Base-by-base conservation (phyloP, 148 eudicot genomes). In the Cornus suecica region DNA sequence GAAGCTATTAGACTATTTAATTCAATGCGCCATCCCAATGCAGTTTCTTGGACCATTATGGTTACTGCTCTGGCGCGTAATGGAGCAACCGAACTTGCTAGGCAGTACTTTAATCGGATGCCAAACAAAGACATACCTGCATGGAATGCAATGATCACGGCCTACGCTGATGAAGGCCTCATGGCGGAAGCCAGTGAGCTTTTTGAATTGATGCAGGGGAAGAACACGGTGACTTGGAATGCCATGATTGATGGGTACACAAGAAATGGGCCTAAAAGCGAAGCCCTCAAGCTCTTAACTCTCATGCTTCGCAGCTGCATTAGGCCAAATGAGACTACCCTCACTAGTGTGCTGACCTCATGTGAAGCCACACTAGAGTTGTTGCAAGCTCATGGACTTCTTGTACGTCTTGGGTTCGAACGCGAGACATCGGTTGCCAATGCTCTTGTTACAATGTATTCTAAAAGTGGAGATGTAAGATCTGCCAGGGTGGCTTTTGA, bases 71-170 rank as follows among this genome's bases (percentile, higher is more conserved):
- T 82, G 54, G 84, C 81, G 41, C 60, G 69, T 42, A 82, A 82
- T 66, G 79, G 81, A 30, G 51, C 71, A 52, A 74, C 37, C 41
- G 74, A 70, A 29, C 48, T 74, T 68, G 81, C 84, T 16, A 48
- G 81, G 51, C 28, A 70, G 27, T 82, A 78, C n/a, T 87, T 87
- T 64, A 65, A 77, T 26, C 68, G 51, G 48, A 84, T 85, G 85
- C 86, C 85, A 13, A 48, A 73, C 28, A 70, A 37, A 81, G 77
- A 87, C 71, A 23, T 77, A 27, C 48, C 84, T 56, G 82, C 83
- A 27, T 85, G 85, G 85, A 79, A 85, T 75, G 88, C 82, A 0
- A 82, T 85, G 77, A 66, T 85, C 60, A 70, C 78, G n/a, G 83
- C 78, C 18, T 82, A 78, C 28, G 70, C 65, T 14, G 78, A 77